These are phyloP conservation scores for Ganoderma meredithae DNA, from an alignment of 1,284 basidiomycete species.

Conservation along the genomic window DNA sequence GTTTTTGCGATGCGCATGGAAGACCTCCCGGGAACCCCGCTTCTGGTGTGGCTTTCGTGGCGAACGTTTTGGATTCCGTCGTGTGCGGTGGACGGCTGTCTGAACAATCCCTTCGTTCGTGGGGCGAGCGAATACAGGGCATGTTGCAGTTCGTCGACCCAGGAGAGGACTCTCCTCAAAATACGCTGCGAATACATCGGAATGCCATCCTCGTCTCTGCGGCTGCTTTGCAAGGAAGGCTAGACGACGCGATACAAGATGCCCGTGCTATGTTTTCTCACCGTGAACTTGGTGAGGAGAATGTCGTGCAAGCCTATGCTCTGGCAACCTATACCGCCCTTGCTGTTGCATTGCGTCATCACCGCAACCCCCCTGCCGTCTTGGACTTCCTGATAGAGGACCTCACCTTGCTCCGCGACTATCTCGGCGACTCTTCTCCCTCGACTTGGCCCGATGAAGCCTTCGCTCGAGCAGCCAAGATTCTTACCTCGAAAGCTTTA, in stretches of 20 bases:
- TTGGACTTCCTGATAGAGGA: slow-evolving; percentile 54
- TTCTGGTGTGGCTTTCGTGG: slow-evolving; percentile 21
- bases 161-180: slow-evolving; percentile 25
- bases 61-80: slow-evolving; percentile 16
- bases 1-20: slow-evolving; percentile 17
- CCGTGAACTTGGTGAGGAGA: slow-evolving; percentile 11
- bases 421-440: slow-evolving; percentile 36
- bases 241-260: slow-evolving; percentile 33
- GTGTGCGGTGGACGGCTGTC: slow-evolving; percentile 12
- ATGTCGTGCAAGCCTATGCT: slow-evolving; percentile 30
- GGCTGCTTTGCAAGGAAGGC: slow-evolving; percentile 32
- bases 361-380: slow-evolving; percentile 46
- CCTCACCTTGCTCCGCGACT: slow-evolving; percentile 48
- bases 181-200: slow-evolving; percentile 26
- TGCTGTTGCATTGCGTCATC: slow-evolving; percentile 47
- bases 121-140: slow-evolving; percentile 47
- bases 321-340: slow-evolving; percentile 50
- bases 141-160: slow-evolving; percentile 44
- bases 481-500: slow-evolving; percentile 43
- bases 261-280: slow-evolving; percentile 23
- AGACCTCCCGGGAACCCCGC: slow-evolving; percentile 17
- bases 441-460: slow-evolving; percentile 10
- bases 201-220: slow-evolving; percentile 28
- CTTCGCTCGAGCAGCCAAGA: slow-evolving; percentile 1
- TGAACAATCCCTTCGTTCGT: slow-evolving; percentile 29